These are phyloP conservation scores for Crocinoboletus sp. DNA, from an alignment of 1,284 basidiomycete species.

Conservation along the genomic window DNA sequence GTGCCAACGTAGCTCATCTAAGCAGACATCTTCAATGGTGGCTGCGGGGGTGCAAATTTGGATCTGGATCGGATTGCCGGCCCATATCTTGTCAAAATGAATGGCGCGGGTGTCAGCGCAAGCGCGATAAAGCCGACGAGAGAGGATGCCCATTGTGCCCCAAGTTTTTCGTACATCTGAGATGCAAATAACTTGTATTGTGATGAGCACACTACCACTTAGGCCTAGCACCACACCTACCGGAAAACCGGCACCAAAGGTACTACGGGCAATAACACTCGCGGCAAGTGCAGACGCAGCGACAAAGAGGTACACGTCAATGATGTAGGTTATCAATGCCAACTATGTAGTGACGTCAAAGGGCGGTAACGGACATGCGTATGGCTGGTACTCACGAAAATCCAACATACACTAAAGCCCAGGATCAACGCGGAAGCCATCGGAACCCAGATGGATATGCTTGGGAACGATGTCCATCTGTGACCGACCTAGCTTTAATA, in stretches of 20 bases:
- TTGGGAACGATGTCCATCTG: constrained; percentile 52
- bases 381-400: constrained; percentile 44
- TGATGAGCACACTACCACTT: constrained; percentile 9
- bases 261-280: constrained; percentile 49
- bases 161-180: constrained; percentile 49
- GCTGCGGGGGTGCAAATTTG: constrained; percentile 35
- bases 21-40: constrained; percentile 11
- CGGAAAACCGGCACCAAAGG: constrained; percentile 57
- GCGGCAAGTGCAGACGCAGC: constrained; percentile 58
- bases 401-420: constrained; percentile 53
- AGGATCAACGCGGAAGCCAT: constrained; percentile 47
- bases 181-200: constrained; percentile 42
- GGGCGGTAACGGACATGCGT: neutral
- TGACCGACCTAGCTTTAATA: constrained; percentile 1
- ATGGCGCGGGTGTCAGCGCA: constrained; percentile 50
- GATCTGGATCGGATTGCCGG: constrained; percentile 41
- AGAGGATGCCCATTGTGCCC: constrained; percentile 53
- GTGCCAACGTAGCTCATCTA: constrained; percentile 4
- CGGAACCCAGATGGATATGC: constrained; percentile 55
- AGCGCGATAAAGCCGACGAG: constrained; percentile 50
- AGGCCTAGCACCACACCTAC: constrained; percentile 29
- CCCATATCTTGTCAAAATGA: constrained; percentile 46
- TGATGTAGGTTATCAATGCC: constrained; percentile 51
- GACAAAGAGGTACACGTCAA: constrained; percentile 53
- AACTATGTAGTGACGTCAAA: constrained; percentile 32